Evolutionary conservation across 2,329 filamentous ascomycete genomes (phyloP).

Genomic region (Zasmidium angulare): DNA sequence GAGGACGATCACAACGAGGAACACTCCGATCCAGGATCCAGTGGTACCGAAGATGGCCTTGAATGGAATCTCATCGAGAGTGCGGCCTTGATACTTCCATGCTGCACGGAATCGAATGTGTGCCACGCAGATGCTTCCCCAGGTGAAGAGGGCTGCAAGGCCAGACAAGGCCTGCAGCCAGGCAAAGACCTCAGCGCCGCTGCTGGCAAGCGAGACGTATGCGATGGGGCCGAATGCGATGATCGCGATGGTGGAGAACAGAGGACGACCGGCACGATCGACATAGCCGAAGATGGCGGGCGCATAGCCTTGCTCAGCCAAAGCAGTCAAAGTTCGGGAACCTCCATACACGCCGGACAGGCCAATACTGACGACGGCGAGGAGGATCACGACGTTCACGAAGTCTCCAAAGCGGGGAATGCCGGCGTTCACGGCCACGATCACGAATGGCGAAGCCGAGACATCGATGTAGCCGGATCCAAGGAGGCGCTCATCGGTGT

Average conservation of each 20-base stretch:
- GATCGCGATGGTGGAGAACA: slow-evolving; percentile 49
- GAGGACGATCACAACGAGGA: slow-evolving; percentile 73
- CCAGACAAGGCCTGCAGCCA: slow-evolving; percentile 72
- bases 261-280: slow-evolving; percentile 60
- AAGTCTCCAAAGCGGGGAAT: slow-evolving; percentile 79
- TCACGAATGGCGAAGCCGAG: slow-evolving; percentile 85
- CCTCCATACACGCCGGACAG: slow-evolving; percentile 82
- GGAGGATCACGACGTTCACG: slow-evolving; percentile 92
- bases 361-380: slow-evolving; percentile 78
- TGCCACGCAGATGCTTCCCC: slow-evolving; percentile 66
- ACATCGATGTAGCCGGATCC: slow-evolving; percentile 58
- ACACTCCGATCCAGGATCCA: slow-evolving; percentile 78
- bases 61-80: slow-evolving; percentile 78
- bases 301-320: slow-evolving; percentile 72
- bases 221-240: slow-evolving; percentile 58
- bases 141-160: slow-evolving; percentile 72
- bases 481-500: slow-evolving; percentile 64
- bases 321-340: slow-evolving; percentile 82
- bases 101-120: slow-evolving; percentile 66
- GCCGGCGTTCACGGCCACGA: slow-evolving; percentile 75
- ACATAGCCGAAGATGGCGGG: slow-evolving; percentile 60
- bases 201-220: slow-evolving; percentile 55
- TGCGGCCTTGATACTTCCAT: slow-evolving; percentile 61
- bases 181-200: slow-evolving; percentile 53
- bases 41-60: slow-evolving; percentile 72